Base-by-base conservation (phyloP, 1,284 basidiomycete species). In the Ustilago trichophora region DNA sequence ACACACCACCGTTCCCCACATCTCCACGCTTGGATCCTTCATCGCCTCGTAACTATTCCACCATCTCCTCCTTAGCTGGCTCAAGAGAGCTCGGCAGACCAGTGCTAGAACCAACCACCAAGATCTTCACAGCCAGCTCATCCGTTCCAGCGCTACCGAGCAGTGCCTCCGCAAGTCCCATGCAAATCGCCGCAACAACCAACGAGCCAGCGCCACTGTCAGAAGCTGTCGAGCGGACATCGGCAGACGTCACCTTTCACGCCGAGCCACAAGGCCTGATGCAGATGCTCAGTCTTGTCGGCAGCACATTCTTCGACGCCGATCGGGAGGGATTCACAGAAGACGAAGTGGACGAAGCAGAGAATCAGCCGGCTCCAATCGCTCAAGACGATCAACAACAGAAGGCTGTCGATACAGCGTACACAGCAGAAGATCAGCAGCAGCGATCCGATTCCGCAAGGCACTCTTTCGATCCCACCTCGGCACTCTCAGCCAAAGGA, bases 281-380 rank as follows among this genome's bases (percentile, higher is more conserved):
- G 70, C 75, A 77, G 51, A 73, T 77, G 71, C 66, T 77, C 37
- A 75, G 64, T 27, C 48, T 75, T 18, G 73, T 77, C 16, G 75
- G 75, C n/a, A 73, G 65, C 46, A 59, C 58, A 3, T 60, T 73
- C 26, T 47, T 77, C n/a, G 73, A 75, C 15, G 75, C 73, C 7
- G 75, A 77, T n/a, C 33, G 53, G 9, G 54, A 57, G 13, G 74
- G 69, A 32, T 59, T 55, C 21, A 49, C 41, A 19, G 67, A 67
- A 41, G 57, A 66, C 19, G 63, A 62, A 22, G 45, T 16, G 2
- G 60, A 69, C 7, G 55, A 70, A 8, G n/a, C 16, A n/a, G 38
- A 49, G 0, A 7, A 6, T 9, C 43, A 37, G 13, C 21, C 24
- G 19, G 6, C 12, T 9, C 16, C 29, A 6, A 43, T 12, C 2